Base-by-base conservation (phyloP, 192 early-diverging fungal species). In the Mortierella hygrophila region DNA sequence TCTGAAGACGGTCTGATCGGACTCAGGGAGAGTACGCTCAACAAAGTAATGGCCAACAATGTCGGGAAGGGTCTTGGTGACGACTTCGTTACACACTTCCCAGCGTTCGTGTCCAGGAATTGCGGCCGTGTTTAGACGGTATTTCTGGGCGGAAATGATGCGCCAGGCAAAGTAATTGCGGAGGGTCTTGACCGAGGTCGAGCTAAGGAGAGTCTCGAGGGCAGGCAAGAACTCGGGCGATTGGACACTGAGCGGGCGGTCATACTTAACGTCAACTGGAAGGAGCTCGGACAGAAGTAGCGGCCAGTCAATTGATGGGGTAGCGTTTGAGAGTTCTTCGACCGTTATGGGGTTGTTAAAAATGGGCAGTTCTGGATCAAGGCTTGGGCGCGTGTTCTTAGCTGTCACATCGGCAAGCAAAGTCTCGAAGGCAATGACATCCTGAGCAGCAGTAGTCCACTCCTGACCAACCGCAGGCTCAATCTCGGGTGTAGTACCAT, bases 81-180 rank as follows among this genome's bases (percentile, higher is more conserved):
- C 83, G 15, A 72, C 55, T 13, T 81, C 44, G n/a, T 88, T 26
- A 76, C 90, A 91, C 2, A 63, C 82, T 16, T 32, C 74, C 49
- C 37, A 40, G 68, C n/a, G 84, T 16, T 52, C 44, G 15, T 46
- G 44, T 46, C 44, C 44, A 84, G 21, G 88, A 42, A 26, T 85
- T 6, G 44, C 49, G 49, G 5, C 5, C 49, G 49, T 52, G 15
- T 90, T 81, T 8, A 71, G 55, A 38, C 89, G 76, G 4, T 74
- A 74, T 41, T 75, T 77, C 15, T 77, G 75, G 78, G 85, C 87
- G 1, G 21, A 41, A 7, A 93, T 79, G 8, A 77, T 32, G 32
- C 74, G 83, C 92, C 92, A 93, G 3, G 86, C 76, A 65, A 93
- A 89, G 65, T 92, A 93, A 52, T 74, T 63, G 70, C 90, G 85